These are phyloP conservation scores for Pyricularia sp. DNA, from an alignment of 2,329 filamentous ascomycete genomes.

Conservation along the genomic window DNA sequence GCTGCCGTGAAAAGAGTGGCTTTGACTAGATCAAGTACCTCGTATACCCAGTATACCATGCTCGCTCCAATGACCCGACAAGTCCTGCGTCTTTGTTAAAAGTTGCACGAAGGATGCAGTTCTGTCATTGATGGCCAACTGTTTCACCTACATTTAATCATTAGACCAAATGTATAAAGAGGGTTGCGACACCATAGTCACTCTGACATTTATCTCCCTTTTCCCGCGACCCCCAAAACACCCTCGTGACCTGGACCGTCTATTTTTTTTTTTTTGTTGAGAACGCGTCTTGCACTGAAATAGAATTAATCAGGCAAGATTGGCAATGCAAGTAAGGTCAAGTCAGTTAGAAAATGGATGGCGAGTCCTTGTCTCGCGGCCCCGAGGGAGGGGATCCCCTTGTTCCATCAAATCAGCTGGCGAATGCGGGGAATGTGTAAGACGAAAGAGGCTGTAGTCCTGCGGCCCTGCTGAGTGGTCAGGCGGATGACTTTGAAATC, in stretches of 20 bases:
- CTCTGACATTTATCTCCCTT: not conserved
- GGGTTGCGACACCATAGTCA: not conserved
- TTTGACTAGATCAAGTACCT: not conserved
- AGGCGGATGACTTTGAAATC: not conserved
- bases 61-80: no score
- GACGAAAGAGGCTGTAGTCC: not conserved
- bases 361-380: not conserved
- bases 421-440: not conserved
- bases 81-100: no score
- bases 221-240: not conserved
- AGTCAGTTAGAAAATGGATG: not conserved
- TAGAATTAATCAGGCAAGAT: not conserved
- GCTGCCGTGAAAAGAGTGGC: not conserved
- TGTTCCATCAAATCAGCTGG: not conserved
- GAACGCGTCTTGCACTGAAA: not conserved
- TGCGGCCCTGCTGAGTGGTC: not conserved
- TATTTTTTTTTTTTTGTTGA: not conserved
- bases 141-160: not conserved
- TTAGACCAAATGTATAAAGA: not conserved
- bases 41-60: no score
- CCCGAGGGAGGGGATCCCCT: not conserved
- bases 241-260: not conserved
- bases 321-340: not conserved
- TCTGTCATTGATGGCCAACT: not conserved
- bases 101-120: no score